phyloP scores from a whole-genome alignment of 2,329 filamentous ascomycete species.

The Verticillium nubilum region DNA sequence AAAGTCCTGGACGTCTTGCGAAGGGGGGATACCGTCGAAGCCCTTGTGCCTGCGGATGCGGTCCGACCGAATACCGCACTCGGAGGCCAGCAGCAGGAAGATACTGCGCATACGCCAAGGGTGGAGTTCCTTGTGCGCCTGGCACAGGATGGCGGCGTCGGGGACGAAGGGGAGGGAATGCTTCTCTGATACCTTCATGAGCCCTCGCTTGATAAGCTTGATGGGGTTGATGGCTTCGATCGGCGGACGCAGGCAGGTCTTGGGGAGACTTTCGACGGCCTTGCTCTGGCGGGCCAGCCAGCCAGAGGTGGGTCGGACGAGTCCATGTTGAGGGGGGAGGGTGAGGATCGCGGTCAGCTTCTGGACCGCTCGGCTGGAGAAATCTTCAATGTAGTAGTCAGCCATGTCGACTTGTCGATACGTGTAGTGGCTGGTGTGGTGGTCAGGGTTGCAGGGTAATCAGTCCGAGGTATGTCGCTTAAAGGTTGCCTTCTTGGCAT shows the following conservation, averaged over 20 bases:
- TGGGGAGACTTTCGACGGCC: conserved; percentile 14
- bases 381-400: conserved; percentile 9
- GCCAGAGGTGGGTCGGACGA: conserved; percentile 21
- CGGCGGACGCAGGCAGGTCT: conserved; percentile 20
- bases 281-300: conserved; percentile 31
- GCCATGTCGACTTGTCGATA: not conserved
- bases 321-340: conserved; percentile 25
- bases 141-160: conserved; percentile 32
- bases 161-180: conserved; percentile 17
- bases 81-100: conserved; percentile 34
- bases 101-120: conserved; percentile 36
- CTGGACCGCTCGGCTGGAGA: conserved; percentile 19
- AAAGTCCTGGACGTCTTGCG: conserved; percentile 15
- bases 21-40: not conserved
- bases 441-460: not conserved
- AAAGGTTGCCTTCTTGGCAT: too few relatives aligned
- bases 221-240: conserved; percentile 15
- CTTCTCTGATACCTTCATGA: conserved; percentile 23
- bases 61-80: conserved; percentile 29
- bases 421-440: not conserved
- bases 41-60: conserved; percentile 16
- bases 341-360: conserved; percentile 29
- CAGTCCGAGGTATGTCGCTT: too few relatives aligned
- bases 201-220: conserved; percentile 24
- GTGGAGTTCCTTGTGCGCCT: conserved; percentile 32